These are phyloP conservation scores for Neurospora sp. DNA, from an alignment of 495 filamentous ascomycete genomes.

Conservation along the genomic window DNA sequence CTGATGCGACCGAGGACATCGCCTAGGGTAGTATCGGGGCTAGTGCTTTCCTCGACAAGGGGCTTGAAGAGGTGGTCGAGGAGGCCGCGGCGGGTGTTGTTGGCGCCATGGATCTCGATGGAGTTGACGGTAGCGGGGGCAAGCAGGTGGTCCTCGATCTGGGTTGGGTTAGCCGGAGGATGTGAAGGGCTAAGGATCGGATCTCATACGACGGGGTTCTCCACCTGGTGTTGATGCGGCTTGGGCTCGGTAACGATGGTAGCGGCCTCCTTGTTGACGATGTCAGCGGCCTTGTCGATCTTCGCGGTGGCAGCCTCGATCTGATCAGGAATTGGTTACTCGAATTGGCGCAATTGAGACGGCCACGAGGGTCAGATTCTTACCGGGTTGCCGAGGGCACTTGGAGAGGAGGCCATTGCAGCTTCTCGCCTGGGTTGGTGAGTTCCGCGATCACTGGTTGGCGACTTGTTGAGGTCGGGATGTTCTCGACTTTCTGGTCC, in stretches of 20 bases:
- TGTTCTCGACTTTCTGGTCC: not conserved
- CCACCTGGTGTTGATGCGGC: not conserved
- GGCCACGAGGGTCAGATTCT: not conserved
- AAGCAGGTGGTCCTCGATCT: constrained; percentile 70
- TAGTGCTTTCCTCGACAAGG: constrained; percentile 56
- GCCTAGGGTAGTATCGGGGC: constrained; percentile 59
- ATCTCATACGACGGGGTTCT: not conserved
- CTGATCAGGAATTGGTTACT: not conserved
- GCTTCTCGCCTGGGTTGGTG: not conserved
- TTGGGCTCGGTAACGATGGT: not conserved
- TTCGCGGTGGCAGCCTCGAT: not conserved
- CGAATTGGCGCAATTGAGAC: not conserved
- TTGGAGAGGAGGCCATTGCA: constrained; percentile 11
- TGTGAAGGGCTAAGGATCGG: not conserved
- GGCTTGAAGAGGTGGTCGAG: constrained; percentile 70
- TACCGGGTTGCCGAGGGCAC: constrained; percentile 12
- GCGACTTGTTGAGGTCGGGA: not conserved
- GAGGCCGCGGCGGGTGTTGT: constrained; percentile 67
- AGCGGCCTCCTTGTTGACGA: not conserved
- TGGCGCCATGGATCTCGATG: constrained; percentile 67
- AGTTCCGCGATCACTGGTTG: not conserved
- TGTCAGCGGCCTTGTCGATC: not conserved
- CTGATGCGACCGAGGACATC: constrained; percentile 65
- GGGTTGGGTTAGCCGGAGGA: not conserved
- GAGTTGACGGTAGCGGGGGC: constrained; percentile 63